Conservation (phyloP, 2,329 filamentous ascomycete genomes). For the Parastagonospora avenae region DNA sequence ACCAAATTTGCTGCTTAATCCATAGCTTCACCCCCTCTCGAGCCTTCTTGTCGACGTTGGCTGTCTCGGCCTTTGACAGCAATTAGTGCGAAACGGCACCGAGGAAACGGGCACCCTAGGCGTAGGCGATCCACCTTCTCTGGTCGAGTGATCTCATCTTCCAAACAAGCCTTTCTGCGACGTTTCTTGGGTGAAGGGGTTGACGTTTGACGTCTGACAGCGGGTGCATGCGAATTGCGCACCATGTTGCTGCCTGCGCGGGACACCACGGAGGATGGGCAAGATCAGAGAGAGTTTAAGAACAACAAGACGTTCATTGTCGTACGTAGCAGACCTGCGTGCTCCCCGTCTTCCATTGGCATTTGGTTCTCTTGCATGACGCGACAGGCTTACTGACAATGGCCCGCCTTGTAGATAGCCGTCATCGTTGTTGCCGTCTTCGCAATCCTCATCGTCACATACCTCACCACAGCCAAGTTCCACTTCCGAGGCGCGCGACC, state of each 20-base stretch:
- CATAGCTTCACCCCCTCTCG: neutral
- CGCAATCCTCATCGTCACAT: constrained; percentile 40
- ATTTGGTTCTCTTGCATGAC: neutral
- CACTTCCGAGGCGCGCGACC: constrained; percentile 18
- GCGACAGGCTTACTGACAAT: constrained; percentile 12
- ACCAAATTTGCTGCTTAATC: neutral
- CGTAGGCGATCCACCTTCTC: constrained; percentile 26
- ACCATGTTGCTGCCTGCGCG: constrained; percentile 37
- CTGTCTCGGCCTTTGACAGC: constrained; percentile 14
- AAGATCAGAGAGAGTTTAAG: constrained; percentile 28
- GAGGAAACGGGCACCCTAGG: constrained; percentile 16
- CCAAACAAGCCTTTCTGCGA: constrained; percentile 18
- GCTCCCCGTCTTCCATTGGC: neutral
- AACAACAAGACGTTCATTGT: constrained; percentile 31
- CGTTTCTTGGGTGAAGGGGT: constrained; percentile 10
- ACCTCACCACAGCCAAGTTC: constrained; percentile 32
- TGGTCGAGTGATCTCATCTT: constrained; percentile 30
- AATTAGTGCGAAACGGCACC: constrained; percentile 22
- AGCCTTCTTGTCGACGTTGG: constrained; percentile 5
- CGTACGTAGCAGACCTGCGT: constrained; percentile 26
- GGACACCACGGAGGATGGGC: constrained; percentile 22
- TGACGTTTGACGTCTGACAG: constrained; percentile 11
- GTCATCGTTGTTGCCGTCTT: constrained; percentile 37
- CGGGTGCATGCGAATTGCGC: constrained; percentile 1
- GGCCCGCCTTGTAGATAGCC: constrained; percentile 22